Conservation (phyloP, 139 green algal genomes). For the Eudorina sp. region DNA sequence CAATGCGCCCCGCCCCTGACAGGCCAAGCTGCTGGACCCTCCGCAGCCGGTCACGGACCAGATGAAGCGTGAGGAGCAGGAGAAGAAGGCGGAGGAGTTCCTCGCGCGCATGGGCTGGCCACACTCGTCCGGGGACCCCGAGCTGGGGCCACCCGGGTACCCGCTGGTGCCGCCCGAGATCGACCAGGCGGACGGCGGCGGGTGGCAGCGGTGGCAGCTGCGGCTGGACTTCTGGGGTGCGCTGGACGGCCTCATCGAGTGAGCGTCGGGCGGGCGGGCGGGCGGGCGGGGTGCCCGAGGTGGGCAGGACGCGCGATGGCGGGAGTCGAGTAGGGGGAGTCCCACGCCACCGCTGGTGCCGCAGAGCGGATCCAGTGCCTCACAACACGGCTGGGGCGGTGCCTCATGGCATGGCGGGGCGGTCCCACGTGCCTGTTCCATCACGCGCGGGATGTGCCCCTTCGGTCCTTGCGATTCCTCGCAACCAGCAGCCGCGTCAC, state of each 20-base stretch:
- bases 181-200: not conserved
- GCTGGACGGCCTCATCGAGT: conserved; percentile 6
- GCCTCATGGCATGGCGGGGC: too few species aligned
- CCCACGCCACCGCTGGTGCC: too few species aligned
- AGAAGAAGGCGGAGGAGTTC: conserved; percentile 36
- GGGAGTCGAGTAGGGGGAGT: not conserved
- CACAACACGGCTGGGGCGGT: too few species aligned
- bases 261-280: not conserved
- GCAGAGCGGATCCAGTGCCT: too few species aligned
- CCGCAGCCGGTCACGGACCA: conserved; percentile 22
- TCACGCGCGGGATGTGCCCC: too few species aligned
- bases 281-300: too few species aligned
- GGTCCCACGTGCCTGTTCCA: too few species aligned
- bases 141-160: not conserved
- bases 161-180: not conserved
- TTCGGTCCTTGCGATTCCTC: too few species aligned
- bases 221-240: not conserved
- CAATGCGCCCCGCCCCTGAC: not conserved
- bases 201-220: not conserved
- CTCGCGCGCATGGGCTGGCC: conserved; percentile 27
- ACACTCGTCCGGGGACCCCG: conserved; percentile 19
- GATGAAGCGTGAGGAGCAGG: conserved; percentile 12
- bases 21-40: conserved; percentile 23
- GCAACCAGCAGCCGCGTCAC: too few species aligned
- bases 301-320: not conserved